These are phyloP conservation scores for Torrubiellomyces zombiae DNA, from an alignment of 2,329 filamentous ascomycete genomes.

Conservation along the genomic window DNA sequence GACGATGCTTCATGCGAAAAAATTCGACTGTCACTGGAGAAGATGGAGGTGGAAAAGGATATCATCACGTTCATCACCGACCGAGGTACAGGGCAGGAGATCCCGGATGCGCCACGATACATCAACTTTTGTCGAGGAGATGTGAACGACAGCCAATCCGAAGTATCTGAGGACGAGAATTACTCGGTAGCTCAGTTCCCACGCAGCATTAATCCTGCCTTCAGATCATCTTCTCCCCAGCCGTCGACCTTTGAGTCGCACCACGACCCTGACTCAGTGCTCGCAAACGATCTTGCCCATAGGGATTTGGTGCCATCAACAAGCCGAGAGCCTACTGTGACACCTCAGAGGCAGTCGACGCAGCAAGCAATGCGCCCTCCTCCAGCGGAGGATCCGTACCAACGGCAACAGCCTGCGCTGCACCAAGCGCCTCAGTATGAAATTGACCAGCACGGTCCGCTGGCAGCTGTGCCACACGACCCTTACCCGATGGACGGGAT, in stretches of 20 bases:
- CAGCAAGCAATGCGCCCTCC: constrained; percentile 6
- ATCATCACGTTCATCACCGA: constrained; percentile 80
- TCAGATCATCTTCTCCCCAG: constrained; percentile 88
- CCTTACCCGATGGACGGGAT: constrained; percentile 91
- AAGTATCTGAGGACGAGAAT: constrained; percentile 68
- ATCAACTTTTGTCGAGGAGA: constrained; percentile 97
- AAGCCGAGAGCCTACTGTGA: constrained; percentile 32
- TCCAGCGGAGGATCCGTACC: constrained; percentile 7
- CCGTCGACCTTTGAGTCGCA: constrained; percentile 87
- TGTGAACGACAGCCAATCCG: constrained; percentile 62
- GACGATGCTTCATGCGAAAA: constrained; percentile 96
- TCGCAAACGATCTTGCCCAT: constrained; percentile 54
- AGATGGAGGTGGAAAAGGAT: constrained; percentile 93
- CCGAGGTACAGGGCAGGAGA: constrained; percentile 84
- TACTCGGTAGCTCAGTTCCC: constrained; percentile 96
- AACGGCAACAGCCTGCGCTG: constrained; percentile 7
- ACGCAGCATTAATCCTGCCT: constrained; percentile 85
- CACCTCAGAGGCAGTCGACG: too few species aligned
- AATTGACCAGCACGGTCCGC: constrained; percentile 38
- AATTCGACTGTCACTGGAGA: constrained; percentile 79
- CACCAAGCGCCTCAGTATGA: constrained; percentile 25
- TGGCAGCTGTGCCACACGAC: constrained; percentile 66
- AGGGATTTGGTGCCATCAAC: constrained; percentile 27
- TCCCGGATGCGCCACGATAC: constrained; percentile 90
- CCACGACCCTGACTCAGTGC: constrained; percentile 63